Conservation (phyloP, 257 asterid species). For the Fraxinus quadrangulata region DNA sequence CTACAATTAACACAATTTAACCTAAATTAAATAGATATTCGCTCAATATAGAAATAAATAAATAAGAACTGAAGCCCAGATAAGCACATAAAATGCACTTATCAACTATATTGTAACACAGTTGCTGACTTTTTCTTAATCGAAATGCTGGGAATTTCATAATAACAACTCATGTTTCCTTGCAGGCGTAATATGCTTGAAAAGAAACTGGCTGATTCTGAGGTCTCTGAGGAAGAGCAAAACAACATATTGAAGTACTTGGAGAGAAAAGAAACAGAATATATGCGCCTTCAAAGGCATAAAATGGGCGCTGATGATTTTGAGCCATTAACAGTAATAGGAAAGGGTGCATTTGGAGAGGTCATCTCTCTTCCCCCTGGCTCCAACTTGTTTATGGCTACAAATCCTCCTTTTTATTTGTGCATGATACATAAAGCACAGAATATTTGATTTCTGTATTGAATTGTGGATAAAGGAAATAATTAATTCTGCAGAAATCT, state of each 20-base stretch:
- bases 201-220: conserved; percentile 89
- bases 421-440: too few relatives aligned
- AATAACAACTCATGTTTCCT: conserved; percentile 23
- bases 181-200: conserved; percentile 81
- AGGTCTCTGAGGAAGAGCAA: conserved; percentile 91
- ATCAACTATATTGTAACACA: neutral
- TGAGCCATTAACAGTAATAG: conserved; percentile 93
- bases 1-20: too few relatives aligned
- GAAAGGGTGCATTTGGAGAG: conserved; percentile 99
- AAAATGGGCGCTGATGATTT: conserved; percentile 98
- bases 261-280: conserved; percentile 92
- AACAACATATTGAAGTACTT: conserved; percentile 72
- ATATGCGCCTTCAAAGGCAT: conserved; percentile 98
- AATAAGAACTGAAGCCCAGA: too few relatives aligned
- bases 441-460: too few relatives aligned
- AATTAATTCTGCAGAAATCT: too few relatives aligned
- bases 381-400: neutral
- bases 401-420: neutral
- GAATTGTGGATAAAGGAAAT: too few relatives aligned
- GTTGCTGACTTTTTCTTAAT: conserved; percentile 11
- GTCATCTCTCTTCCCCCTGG: conserved; percentile 35
- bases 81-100: too few relatives aligned
- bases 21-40: too few relatives aligned
- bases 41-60: too few relatives aligned
- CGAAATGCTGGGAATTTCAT: conserved; percentile 9